A percentile compares a stretch with the other conserved stretches of the same genome.
phyloP scores from a whole-genome alignment of 805 yeast species.

The Saccharomycopsis fodiens region DNA sequence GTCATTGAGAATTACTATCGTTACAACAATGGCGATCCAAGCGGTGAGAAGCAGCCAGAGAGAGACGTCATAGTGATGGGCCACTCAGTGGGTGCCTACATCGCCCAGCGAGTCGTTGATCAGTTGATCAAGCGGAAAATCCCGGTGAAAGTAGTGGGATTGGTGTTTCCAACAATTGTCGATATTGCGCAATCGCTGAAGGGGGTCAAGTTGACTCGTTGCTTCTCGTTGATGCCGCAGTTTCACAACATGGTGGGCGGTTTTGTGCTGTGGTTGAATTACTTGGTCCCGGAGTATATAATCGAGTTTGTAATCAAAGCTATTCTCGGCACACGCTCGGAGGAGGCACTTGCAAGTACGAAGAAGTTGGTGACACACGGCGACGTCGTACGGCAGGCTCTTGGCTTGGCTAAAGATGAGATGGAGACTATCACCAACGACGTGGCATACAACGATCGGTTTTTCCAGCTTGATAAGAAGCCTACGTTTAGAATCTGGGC shows the following conservation, averaged over 20 bases:
- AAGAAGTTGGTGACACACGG: constrained; percentile 34
- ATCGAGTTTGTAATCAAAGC: background rate
- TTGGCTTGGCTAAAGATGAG: constrained; percentile 53
- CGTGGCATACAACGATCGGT: constrained; percentile 42
- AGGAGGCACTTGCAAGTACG: constrained; percentile 28
- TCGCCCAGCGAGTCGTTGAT: constrained; percentile 45
- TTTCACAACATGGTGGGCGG: constrained; percentile 29
- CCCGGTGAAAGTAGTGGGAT: constrained; percentile 39
- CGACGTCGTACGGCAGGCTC: constrained; percentile 43
- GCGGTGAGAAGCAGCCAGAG: constrained; percentile 6
- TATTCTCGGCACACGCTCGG: background rate
- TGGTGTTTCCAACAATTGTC: constrained; percentile 63
- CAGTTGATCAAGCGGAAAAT: constrained; percentile 21
- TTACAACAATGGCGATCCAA: constrained; percentile 17
- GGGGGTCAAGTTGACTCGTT: constrained; percentile 29
- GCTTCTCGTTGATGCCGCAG: constrained; percentile 23
- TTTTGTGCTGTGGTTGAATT: constrained; percentile 21
- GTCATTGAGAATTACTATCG: constrained; percentile 35
- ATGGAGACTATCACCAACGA: constrained; percentile 44
- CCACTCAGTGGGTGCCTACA: constrained; percentile 68
- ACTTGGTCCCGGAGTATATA: constrained; percentile 1
- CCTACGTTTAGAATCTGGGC: constrained; percentile 36
- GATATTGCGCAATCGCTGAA: constrained; percentile 45
- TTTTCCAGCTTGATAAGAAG: constrained; percentile 28
- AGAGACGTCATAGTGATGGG: constrained; percentile 45